Evolutionary conservation across 2,329 filamentous ascomycete genomes (phyloP).

Genomic region (Acephala macrosclerotiorum): DNA sequence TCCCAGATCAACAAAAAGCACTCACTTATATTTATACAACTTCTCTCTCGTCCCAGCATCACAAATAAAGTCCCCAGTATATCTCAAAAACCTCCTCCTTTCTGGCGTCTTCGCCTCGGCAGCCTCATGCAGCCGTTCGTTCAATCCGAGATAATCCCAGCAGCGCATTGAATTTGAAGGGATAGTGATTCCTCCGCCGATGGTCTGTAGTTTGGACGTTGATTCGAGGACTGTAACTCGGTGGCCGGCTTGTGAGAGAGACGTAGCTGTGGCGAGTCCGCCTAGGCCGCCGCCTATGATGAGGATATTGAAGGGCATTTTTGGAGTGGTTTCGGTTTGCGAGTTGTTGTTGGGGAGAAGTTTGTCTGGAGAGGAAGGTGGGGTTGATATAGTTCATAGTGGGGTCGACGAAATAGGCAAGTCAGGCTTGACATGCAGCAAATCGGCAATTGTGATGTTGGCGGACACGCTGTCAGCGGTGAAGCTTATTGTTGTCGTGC

Average conservation of each 20-base stretch:
- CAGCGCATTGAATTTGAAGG: constrained; percentile 23
- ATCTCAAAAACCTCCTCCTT: constrained; percentile 13
- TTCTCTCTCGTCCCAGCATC: constrained; percentile 1
- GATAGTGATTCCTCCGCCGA: constrained; percentile 23
- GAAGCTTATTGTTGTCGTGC: not conserved
- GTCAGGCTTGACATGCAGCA: not conserved
- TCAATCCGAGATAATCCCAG: constrained; percentile 17
- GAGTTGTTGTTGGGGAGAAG: not conserved
- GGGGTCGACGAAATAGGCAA: not conserved
- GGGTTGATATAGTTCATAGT: not conserved
- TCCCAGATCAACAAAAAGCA: not conserved
- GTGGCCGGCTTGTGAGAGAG: constrained; percentile 41
- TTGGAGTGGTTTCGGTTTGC: not conserved
- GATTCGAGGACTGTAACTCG: constrained; percentile 40
- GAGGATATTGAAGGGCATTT: constrained; percentile 33
- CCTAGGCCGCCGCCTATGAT: constrained; percentile 46
- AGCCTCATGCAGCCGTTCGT: constrained; percentile 13
- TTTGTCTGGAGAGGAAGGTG: not conserved
- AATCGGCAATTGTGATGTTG: not conserved
- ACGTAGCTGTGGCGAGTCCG: constrained; percentile 42
- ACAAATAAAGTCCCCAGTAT: constrained; percentile 23
- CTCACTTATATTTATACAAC: constrained; percentile 21
- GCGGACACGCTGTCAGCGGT: not conserved
- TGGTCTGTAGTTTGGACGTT: constrained; percentile 20
- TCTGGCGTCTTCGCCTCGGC: constrained; percentile 4